Evolutionary conservation across 305 asterid genomes (phyloP), one percentile per base, ranked within the genome.

Genomic region (Andrographis paniculata): DNA sequence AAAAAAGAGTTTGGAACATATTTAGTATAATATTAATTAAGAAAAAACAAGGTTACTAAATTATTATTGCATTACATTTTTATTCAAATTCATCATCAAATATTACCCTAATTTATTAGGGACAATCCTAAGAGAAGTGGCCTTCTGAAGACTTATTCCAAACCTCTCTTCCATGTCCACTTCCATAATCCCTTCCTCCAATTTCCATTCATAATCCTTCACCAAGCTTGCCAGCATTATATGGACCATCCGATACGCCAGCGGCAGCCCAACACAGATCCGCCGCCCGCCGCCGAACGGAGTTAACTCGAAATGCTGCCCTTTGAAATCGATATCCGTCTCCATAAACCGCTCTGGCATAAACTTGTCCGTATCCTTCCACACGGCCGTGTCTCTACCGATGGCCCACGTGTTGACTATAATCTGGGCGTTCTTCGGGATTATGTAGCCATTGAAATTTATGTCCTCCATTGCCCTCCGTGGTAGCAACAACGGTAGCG

Each of bases 261-360:
- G 44, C 7, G 63, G 63, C 53, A 64, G 3, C 14, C 72, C 77
- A 0, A 48, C 67, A 20, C 77, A 69, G 2, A 69, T 63, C n/a
- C 80, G 69, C 17, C 68, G 51, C 14, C 69, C 79, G 0, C 62
- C 52, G 0, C 75, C 79, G 16, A 72, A 67, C 0, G 75, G 65
- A 50, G 64, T 50, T 3, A 67, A 53, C 52, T 66, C 66, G 13
- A 60, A 63, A 38, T 61, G n/a, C 2, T 20, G 35, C 0, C 82
- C 76, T 27, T 16, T 35, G 15, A 56, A 58, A 7, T 65, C 74
- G 0, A 42, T 53, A 7, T 41, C 50, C 0, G 6, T 35, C 8
- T 48, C 54, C 33, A 68, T 30, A 22, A 71, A 75, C 22, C 78
- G 33, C 19, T 75, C 78, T 0, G 82, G 82, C 38, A 13, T 4